Base-by-base conservation (phyloP, 345 rosid species). In the Alliaria petiolata region DNA sequence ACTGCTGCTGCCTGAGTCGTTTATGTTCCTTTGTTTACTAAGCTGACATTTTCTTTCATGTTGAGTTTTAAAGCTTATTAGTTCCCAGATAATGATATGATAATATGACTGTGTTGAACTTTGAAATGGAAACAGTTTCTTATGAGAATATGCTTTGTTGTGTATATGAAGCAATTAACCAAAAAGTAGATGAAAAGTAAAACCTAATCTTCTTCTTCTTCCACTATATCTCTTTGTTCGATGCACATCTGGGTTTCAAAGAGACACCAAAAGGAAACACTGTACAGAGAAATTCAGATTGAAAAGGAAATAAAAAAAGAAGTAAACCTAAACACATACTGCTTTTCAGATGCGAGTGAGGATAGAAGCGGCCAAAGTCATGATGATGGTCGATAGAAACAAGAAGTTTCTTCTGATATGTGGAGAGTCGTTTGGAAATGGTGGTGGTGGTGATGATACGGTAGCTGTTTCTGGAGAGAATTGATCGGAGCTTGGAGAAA, bases 1-100 rank as follows among this genome's bases (percentile, higher is more conserved):
- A 78, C 74, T 67, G 86, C 80, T 65, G 5, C 71, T 50, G 76
- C 65, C 51, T 76, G 33, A 76, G 43, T 55, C 15, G 7, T 31
- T 44, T n/a, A n/a, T 57, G n/a, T 22, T 59, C 57, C 2, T 66
- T 31, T 49, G 50, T 65, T n/a, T 22, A 54, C 46, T 62, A 14
- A 17, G 64, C 26, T 62, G 10, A 22, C 35, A 44, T 54, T 65
- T 47, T 28, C 59, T 38, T 56, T 53, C 33, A 38, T 67, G 55
- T 60, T 51, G 44, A 65, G 46, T 71, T 55, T 61, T 10, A 28
- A 59, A 39, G 54, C 54, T 70, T 46, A 20, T 16, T 74, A 58
- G 78, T 74, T 57, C 31, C 46, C 65, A 36, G 71, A 72, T 56
- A 38, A 49, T 49, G 65, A n/a, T n/a, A n/a, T n/a, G n/a, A n/a